Conservation (phyloP, 2,329 filamentous ascomycete species). For the Pseudogymnoascus sp. region DNA sequence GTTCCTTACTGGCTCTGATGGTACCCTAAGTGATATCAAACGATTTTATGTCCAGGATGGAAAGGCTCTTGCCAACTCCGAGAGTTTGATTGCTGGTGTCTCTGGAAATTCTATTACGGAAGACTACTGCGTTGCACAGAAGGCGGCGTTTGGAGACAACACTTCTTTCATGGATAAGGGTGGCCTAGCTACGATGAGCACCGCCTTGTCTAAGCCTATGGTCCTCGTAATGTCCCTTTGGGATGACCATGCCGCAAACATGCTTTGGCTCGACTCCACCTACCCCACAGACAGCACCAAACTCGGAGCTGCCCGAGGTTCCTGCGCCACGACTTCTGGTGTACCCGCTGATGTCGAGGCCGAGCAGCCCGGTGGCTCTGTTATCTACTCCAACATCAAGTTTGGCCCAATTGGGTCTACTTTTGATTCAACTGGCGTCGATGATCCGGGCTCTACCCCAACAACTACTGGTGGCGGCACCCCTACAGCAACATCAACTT, state of each 20-base stretch:
- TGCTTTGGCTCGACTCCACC: conserved; percentile 55
- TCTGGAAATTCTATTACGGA: conserved; percentile 45
- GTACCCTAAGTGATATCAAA: conserved; percentile 50
- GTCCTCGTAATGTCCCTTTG: conserved; percentile 25
- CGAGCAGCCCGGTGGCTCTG: conserved; percentile 29
- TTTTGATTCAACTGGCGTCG: conserved; percentile 8
- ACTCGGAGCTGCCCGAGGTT: conserved; percentile 38
- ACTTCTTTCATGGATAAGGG: conserved; percentile 29
- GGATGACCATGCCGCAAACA: conserved; percentile 49
- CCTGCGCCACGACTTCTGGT: conserved; percentile 34
- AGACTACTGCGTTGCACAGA: conserved; percentile 50
- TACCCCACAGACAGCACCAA: conserved; percentile 38
- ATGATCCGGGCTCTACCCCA: neutral
- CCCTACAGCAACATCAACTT: neutral
- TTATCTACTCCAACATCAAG: conserved; percentile 31
- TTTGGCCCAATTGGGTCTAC: conserved; percentile 20
- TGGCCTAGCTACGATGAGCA: conserved; percentile 12
- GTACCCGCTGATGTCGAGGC: conserved; percentile 33
- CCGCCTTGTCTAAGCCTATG: conserved; percentile 17
- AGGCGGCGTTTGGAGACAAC: conserved; percentile 46
- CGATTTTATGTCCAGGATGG: conserved; percentile 59
- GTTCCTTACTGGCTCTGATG: conserved; percentile 39
- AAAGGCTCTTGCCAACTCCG: conserved; percentile 46
- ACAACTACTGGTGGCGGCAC: neutral
- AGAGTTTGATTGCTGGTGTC: conserved; percentile 32